Conservation (phyloP, 1,139 yeast genomes). For the Yueomyces sp. region DNA sequence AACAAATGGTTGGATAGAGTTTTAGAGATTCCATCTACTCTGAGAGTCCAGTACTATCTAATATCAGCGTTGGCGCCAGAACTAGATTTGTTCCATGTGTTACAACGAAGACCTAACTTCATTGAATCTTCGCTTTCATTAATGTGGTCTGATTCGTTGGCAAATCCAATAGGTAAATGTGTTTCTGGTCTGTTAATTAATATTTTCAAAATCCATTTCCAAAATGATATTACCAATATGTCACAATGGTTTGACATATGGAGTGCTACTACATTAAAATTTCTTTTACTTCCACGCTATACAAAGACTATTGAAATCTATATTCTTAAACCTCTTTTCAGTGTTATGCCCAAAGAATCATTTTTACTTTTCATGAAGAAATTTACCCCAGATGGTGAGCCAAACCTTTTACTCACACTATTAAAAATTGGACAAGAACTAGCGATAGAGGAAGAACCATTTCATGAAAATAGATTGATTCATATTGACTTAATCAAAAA, state of each 20-base stretch:
- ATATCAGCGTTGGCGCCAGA: conserved; percentile 43
- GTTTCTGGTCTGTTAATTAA: conserved; percentile 35
- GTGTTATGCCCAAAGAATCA: conserved; percentile 31
- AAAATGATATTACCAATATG: conserved; percentile 10
- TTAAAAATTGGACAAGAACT: conserved; percentile 55
- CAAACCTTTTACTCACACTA: conserved; percentile 38
- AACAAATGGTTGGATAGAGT: conserved; percentile 34
- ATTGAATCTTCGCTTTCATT: conserved; percentile 33
- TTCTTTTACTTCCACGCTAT: conserved; percentile 21
- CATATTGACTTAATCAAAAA: conserved; percentile 26
- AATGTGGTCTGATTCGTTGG: conserved; percentile 47
- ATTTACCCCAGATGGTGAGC: conserved; percentile 19
- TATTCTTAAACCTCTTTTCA: conserved; percentile 51
- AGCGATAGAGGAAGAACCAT: conserved; percentile 40
- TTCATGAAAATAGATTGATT: conserved; percentile 29
- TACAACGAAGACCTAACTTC: conserved; percentile 34
- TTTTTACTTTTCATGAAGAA: conserved; percentile 30
- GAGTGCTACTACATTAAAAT: conserved; percentile 30
- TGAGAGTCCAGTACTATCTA: conserved; percentile 48
- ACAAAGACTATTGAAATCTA: conserved; percentile 44
- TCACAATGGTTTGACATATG: conserved; percentile 43
- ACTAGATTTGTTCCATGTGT: conserved; percentile 30
- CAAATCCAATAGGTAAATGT: conserved; percentile 58
- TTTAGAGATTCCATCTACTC: conserved; percentile 33
- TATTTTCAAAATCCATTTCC: conserved; percentile 19